Percentiles rank a stretch among this genome's conserved stretches.
phyloP scores from a whole-genome alignment of 345 rosid genomes.

The Noccaea bulbosa region DNA sequence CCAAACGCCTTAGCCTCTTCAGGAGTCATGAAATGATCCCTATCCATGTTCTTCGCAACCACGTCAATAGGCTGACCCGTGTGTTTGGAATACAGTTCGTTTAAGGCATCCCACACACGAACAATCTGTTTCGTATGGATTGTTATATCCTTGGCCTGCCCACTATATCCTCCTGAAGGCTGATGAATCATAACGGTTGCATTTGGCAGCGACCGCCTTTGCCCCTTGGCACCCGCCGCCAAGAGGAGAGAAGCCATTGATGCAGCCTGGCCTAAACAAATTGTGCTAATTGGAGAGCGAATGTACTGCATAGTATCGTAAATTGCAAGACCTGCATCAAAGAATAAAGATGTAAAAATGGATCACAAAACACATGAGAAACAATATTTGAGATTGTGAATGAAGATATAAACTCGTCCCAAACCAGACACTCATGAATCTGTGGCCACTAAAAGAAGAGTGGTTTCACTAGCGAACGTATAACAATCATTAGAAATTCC shows the following conservation, averaged over 20 bases:
- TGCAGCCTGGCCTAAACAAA: slow-evolving; percentile 98
- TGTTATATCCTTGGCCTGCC: slow-evolving; percentile 93
- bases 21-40: slow-evolving; percentile 97
- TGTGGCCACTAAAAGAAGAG: background rate
- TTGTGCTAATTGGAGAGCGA: slow-evolving; percentile 85
- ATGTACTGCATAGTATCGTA: slow-evolving; percentile 98
- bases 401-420: background rate
- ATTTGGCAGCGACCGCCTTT: slow-evolving; percentile 90
- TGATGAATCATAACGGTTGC: slow-evolving; percentile 97
- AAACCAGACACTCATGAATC: slow-evolving; percentile 19
- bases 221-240: slow-evolving; percentile 90
- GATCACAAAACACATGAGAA: slow-evolving; percentile 5
- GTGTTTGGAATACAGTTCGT: slow-evolving; percentile 73
- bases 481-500: background rate
- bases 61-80: slow-evolving; percentile 76
- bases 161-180: slow-evolving; percentile 98
- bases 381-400: background rate
- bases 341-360: slow-evolving; percentile 7
- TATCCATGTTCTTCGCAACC: slow-evolving; percentile 90
- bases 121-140: slow-evolving; percentile 96
- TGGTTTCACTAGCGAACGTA: background rate
- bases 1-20: slow-evolving; percentile 94
- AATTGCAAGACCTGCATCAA: slow-evolving; percentile 80
- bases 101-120: slow-evolving; percentile 86
- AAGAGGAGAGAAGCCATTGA: slow-evolving; percentile 98